These are phyloP conservation scores for Pseudogymnoascus sp. DNA, from an alignment of 2,329 filamentous ascomycete genomes.

Conservation along the genomic window DNA sequence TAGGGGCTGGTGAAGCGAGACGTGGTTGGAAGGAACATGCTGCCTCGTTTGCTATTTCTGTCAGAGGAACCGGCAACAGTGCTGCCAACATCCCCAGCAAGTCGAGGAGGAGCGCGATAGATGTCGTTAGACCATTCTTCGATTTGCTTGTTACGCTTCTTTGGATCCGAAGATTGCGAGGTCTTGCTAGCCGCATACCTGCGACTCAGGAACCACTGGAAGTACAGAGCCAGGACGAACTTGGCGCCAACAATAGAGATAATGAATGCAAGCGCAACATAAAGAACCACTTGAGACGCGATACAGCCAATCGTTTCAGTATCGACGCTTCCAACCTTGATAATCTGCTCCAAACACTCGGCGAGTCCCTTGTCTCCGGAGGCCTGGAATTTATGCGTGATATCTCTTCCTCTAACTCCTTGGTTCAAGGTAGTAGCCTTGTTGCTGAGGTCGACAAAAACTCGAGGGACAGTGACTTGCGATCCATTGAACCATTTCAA, in stretches of 20 bases:
- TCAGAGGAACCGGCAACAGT: constrained; percentile 54
- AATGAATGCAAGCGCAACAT: constrained; percentile 87
- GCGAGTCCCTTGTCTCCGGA: constrained; percentile 71
- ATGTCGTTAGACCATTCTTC: constrained; percentile 98
- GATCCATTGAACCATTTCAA: constrained; percentile 81
- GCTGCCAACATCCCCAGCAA: constrained; percentile 65
- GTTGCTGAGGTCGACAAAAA: constrained; percentile 72
- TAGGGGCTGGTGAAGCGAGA: constrained; percentile 92
- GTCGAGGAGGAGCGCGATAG: constrained; percentile 77
- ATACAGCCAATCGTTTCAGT: constrained; percentile 96
- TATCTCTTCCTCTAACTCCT: constrained; percentile 71
- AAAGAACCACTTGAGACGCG: constrained; percentile 92
- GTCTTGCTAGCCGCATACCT: constrained; percentile 80
- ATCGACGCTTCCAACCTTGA: constrained; percentile 92
- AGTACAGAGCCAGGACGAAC: constrained; percentile 80
- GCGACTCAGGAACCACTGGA: constrained; percentile 92
- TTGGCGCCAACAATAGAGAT: constrained; percentile 78
- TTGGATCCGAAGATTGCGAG: constrained; percentile 69
- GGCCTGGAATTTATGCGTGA: constrained; percentile 80
- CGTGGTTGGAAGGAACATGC: constrained; percentile 74
- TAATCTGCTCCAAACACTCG: constrained; percentile 83
- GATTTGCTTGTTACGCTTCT: constrained; percentile 84
- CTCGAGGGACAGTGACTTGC: constrained; percentile 65
- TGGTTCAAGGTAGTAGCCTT: constrained; percentile 51
- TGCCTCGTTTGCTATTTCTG: constrained; percentile 68